phyloP scores from a whole-genome alignment of 2,329 filamentous ascomycete species.

The Emydomyces testavorans region DNA sequence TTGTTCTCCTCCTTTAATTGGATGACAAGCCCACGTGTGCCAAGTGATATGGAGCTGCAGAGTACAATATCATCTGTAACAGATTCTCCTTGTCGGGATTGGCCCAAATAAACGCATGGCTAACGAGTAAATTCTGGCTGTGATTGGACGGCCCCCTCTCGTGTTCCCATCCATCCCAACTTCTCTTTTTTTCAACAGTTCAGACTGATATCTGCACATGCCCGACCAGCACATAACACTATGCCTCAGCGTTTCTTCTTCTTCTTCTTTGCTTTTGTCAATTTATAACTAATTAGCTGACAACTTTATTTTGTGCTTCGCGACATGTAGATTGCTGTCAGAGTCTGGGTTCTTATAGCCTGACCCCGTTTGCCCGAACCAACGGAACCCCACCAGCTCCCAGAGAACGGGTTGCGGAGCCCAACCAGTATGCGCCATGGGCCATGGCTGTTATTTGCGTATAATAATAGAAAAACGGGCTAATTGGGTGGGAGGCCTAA shows the following conservation, averaged over 20 bases:
- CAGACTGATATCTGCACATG: neutral
- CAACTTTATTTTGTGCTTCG: constrained; percentile 17
- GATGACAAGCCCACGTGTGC: constrained; percentile 16
- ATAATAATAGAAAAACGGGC: too few relatives aligned
- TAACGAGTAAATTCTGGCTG: neutral
- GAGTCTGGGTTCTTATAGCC: constrained; percentile 39
- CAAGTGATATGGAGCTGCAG: constrained; percentile 2
- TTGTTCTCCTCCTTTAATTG: constrained; percentile 17
- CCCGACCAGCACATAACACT: neutral
- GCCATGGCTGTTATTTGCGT: too few relatives aligned
- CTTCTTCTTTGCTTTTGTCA: too few relatives aligned
- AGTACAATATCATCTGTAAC: neutral
- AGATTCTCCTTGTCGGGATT: neutral
- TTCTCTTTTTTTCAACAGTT: too few relatives aligned
- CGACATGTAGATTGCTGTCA: constrained; percentile 35
- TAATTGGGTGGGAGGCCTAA: too few relatives aligned
- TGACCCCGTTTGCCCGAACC: constrained; percentile 1
- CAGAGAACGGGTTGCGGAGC: too few relatives aligned
- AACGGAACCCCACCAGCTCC: neutral
- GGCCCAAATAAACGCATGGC: neutral
- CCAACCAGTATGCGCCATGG: too few relatives aligned
- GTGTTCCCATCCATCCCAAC: neutral
- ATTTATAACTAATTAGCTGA: constrained; percentile 25
- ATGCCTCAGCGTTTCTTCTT: too few relatives aligned
- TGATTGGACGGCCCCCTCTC: neutral